Evolutionary conservation across 2,329 filamentous ascomycete species (phyloP), one percentile per base, ranked within the genome.

Genomic region (Diaporthe vexans): DNA sequence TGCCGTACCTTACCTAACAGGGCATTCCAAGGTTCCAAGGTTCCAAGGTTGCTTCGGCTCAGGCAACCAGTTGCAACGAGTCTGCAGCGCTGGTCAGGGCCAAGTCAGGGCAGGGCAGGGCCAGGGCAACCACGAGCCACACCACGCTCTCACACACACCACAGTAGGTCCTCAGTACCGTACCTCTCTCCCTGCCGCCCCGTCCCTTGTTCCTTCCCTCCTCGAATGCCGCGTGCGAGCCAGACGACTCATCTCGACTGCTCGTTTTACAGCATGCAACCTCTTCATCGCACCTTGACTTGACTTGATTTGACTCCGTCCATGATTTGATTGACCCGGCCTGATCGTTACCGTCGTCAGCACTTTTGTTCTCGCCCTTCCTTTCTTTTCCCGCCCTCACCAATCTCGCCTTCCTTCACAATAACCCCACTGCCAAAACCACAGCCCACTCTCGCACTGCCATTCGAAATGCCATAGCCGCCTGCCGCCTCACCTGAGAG

Each of bases 391-490:
- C n/a, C 21, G 19, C 51, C 43, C 35, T 56, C 52, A 15, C 6
- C 48, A 51, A 26, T 58, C 52, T 68, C 59, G 37, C 54, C 73
- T 74, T 72, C 24, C 57, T 43, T 29, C 26, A 54, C 59, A 29
- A 7, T 37, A 52, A n/a, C 63, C 63, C 48, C 48, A 54, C 63
- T 7, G 63, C 24, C 63, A 52, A 48, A 68, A 54, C 46, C 63
- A 24, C 48, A 54, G 63, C 48, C 63, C 63, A 68, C 63, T 54
- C 48, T 68, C 63, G 63, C 67, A 73, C 56, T 17, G 56, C 26
- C 68, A 73, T 59, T 58, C 69, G 73, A 69, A 54, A 73, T 74
- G 73, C 61, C 56, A 74, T 69, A 72, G 61, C 15, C 54, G 73
- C 46, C 63, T 17, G 72, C 48, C 54, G 72, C 33, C 70, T 74